phyloP scores from a whole-genome alignment of 2,329 filamentous ascomycete species.

The Sodiomyces alkalinus region DNA sequence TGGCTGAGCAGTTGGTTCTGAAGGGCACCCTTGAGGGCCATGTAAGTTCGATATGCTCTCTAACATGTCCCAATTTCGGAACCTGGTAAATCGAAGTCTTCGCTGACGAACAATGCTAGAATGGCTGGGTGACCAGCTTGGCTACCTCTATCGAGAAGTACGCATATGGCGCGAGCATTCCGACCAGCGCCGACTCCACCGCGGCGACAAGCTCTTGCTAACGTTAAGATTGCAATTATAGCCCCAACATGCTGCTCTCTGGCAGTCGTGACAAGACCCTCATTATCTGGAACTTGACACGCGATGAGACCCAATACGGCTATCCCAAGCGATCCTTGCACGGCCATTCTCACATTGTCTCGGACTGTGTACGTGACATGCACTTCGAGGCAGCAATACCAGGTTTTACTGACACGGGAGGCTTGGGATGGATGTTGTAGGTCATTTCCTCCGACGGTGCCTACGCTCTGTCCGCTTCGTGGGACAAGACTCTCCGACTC shows the following conservation, averaged over 20 bases:
- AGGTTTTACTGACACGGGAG: no score
- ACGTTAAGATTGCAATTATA: slow-evolving; percentile 18
- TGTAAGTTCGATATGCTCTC: slow-evolving; percentile 35
- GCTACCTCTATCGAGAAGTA: slow-evolving; percentile 99
- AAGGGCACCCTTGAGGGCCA: slow-evolving; percentile 97
- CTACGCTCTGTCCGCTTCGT: slow-evolving; percentile 96
- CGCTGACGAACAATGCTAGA: no score
- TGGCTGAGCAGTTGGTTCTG: slow-evolving; percentile 91
- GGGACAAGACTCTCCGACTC: slow-evolving; percentile 99
- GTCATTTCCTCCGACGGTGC: slow-evolving; percentile 99
- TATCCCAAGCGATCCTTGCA: slow-evolving; percentile 98
- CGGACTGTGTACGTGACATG: slow-evolving; percentile 99
- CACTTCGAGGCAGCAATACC: no score
- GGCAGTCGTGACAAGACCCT: slow-evolving; percentile 95
- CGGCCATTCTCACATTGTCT: slow-evolving; percentile 99
- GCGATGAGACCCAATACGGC: slow-evolving; percentile 94
- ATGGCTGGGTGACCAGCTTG: slow-evolving; percentile 97
- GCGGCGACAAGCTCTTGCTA: slow-evolving; percentile 11
- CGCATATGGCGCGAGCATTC: slow-evolving; percentile 23
- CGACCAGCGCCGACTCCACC: slow-evolving; percentile 1
- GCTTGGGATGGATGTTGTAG: no score
- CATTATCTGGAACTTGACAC: slow-evolving; percentile 99
- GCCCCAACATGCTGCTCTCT: slow-evolving; percentile 99
- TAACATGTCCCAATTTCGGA: no score
- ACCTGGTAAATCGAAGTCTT: slow-evolving; percentile 8